These are phyloP conservation scores for Fusarium nematophilum DNA, from an alignment of 2,329 filamentous ascomycete genomes.

Conservation along the genomic window DNA sequence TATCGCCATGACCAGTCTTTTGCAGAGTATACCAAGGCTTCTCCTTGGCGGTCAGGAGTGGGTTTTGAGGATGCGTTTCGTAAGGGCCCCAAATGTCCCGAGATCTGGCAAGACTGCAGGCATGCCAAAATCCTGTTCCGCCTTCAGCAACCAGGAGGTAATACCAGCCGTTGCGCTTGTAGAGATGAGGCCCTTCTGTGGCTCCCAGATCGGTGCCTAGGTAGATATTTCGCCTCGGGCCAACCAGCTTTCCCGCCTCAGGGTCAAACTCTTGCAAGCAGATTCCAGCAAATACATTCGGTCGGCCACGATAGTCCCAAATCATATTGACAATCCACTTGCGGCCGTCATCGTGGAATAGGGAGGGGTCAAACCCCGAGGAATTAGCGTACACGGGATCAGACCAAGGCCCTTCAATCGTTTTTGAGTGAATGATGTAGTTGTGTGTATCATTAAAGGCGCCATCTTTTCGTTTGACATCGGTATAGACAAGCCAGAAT, in stretches of 20 bases:
- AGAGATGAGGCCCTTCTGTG: constrained; percentile 68
- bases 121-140: constrained; percentile 70
- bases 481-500: constrained; percentile 73
- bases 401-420: constrained; percentile 69
- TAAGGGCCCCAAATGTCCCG: constrained; percentile 69
- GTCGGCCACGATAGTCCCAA: constrained; percentile 63
- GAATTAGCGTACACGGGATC: constrained; percentile 69
- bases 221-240: constrained; percentile 65
- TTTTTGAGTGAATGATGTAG: constrained; percentile 66
- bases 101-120: constrained; percentile 68
- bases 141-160: constrained; percentile 70
- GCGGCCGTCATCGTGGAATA: constrained; percentile 66
- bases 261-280: constrained; percentile 67
- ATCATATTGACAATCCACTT: constrained; percentile 69
- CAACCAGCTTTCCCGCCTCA: constrained; percentile 61
- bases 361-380: constrained; percentile 70
- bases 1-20: constrained; percentile 63
- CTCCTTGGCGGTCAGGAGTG: constrained; percentile 65
- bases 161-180: constrained; percentile 67
- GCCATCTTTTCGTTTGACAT: constrained; percentile 74
- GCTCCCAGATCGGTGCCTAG: constrained; percentile 64
- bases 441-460: constrained; percentile 72
- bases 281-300: constrained; percentile 65
- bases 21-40: constrained; percentile 62
- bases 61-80: constrained; percentile 66